Evolutionary conservation across 2,329 filamentous ascomycete species (phyloP).

Genomic region (Exserohilum turcica): DNA sequence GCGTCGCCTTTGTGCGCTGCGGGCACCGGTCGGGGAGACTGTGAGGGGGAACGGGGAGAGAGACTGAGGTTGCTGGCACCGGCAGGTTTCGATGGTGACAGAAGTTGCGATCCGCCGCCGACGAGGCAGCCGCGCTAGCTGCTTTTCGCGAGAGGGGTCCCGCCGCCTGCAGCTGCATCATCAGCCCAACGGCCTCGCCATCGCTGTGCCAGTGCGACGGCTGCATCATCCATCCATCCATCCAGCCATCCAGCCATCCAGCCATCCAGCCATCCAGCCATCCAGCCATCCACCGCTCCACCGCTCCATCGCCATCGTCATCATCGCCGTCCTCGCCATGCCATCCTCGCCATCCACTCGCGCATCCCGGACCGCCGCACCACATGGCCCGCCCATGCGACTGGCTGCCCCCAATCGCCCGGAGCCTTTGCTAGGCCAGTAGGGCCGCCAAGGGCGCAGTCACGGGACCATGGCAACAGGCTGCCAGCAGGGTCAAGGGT

Average conservation of each 20-base stretch:
- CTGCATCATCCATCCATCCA: neutral
- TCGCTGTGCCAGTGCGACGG: constrained; percentile 4
- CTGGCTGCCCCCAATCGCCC: neutral
- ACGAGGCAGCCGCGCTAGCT: constrained; percentile 23
- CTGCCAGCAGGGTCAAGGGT: neutral
- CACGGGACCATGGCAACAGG: constrained; percentile 1
- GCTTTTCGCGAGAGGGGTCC: constrained; percentile 22
- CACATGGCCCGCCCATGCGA: neutral
- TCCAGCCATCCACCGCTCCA: too few relatives aligned
- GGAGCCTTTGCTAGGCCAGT: neutral
- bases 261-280: too few relatives aligned
- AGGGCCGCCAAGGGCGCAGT: neutral
- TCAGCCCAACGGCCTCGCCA: constrained; percentile 1
- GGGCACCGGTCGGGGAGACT: constrained; percentile 5
- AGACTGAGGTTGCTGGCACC: constrained; percentile 23
- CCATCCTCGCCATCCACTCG: too few relatives aligned
- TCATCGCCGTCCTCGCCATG: neutral
- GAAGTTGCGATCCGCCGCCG: constrained; percentile 27
- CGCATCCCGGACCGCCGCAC: neutral
- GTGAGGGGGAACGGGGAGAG: constrained; percentile 24
- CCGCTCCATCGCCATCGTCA: neutral
- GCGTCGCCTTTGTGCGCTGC: neutral
- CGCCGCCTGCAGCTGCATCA: constrained; percentile 14
- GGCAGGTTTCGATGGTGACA: constrained; percentile 26
- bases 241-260: too few relatives aligned